Evolutionary conservation across 176 grass and related monocot species (phyloP), one percentile per base, ranked within the genome.

Genomic region (Saccharum officinarum): DNA sequence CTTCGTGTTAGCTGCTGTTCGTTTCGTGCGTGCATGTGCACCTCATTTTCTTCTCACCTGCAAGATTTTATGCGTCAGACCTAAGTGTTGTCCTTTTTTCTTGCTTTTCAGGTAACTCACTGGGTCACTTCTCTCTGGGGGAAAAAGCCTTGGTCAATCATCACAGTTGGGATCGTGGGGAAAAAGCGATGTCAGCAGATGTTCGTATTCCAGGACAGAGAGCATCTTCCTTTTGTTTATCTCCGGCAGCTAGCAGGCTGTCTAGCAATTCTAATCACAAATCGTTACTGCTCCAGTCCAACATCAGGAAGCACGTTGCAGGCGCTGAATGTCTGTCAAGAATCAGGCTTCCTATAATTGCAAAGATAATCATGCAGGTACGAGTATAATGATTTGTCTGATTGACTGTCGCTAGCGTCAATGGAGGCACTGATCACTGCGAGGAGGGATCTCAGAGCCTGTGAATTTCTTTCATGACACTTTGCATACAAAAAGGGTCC

Each of bases 31-130:
- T n/a, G n/a, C n/a, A n/a, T n/a, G 89, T 91, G 89, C 89, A 70
- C 85, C 85, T 87, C 89, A 83, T 80, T 87, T 84, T 80, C 80
- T 75, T 69, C 49, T 17, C 80, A 84, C 85, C 85, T 84, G 80
- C 80, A 87, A 91, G 85, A 87, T 91, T 87, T 90, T 84, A 61
- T 90, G 85, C 83, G 89, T 91, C 89, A 91, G 89, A 63, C 60
- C 49, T 31, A 83, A 80, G 75, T 75, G 62, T 62, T 40, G 75
- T 75, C 84, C 89, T 85, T 76, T 36, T 83, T 49, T 13, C 75
- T 84, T 69, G 80, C 84, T 87, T 90, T 90, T 90, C 89, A 84
- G 80, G 89, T 87, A 90, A 90, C 68, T 87, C 89, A 83, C 80
- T 68, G 75, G 80, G 78, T 90, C 80, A 84, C 80, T 75, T 91